These are phyloP conservation scores for Lactarius trivialis DNA, from an alignment of 768 basidiomycete species.

Conservation along the genomic window DNA sequence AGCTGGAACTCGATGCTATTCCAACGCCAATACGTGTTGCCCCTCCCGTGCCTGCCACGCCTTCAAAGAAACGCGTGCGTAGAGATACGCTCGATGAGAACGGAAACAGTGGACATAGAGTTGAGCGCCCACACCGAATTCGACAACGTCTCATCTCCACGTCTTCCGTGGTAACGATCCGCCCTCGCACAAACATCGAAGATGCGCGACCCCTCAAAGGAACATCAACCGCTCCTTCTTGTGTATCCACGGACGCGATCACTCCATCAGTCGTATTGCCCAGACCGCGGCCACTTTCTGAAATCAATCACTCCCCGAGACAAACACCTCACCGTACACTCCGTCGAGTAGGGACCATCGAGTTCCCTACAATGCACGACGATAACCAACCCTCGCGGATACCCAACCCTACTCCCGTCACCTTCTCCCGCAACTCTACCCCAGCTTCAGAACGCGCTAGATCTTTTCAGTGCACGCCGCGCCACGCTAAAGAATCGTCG, in stretches of 20 bases:
- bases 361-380: slow-evolving; percentile 11
- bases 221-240: slow-evolving; percentile 1
- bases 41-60: slow-evolving; percentile 5
- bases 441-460: not conserved
- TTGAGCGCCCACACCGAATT: slow-evolving; percentile 17
- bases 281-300: slow-evolving; percentile 18
- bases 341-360: slow-evolving; percentile 22
- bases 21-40: not conserved
- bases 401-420: not conserved
- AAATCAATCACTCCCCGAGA: slow-evolving; percentile 14
- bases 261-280: slow-evolving; percentile 6
- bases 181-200: slow-evolving; percentile 7
- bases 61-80: slow-evolving; percentile 21
- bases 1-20: slow-evolving; percentile 12
- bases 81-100: slow-evolving; percentile 23
- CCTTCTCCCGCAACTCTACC: not conserved
- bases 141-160: slow-evolving; percentile 22
- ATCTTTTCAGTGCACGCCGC: not conserved
- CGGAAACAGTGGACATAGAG: slow-evolving; percentile 8
- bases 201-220: slow-evolving; percentile 2
- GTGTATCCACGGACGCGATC: slow-evolving; percentile 1
- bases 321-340: slow-evolving; percentile 16
- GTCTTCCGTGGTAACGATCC: slow-evolving; percentile 23
- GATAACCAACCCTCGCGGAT: slow-evolving; percentile 5
- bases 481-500: not conserved